phyloP scores from a whole-genome alignment of 2,329 filamentous ascomycete genomes.

The Cryphonectria naterciae region DNA sequence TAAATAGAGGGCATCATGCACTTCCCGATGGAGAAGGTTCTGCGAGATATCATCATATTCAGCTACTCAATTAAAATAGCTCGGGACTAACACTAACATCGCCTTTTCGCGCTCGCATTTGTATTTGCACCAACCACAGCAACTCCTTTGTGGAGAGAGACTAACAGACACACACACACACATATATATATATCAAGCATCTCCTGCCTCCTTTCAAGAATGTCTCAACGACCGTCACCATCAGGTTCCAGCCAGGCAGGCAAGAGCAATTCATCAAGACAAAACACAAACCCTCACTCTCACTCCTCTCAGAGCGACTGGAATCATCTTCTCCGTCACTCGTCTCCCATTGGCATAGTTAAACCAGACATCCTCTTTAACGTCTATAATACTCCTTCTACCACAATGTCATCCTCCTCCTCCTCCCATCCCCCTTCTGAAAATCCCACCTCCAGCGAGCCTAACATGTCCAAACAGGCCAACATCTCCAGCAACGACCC shows the following conservation, averaged over 20 bases:
- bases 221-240: slow-evolving; percentile 13
- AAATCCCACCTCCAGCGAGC: background rate
- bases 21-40: slow-evolving; percentile 11
- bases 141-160: background rate
- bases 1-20: background rate
- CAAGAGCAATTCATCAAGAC: background rate
- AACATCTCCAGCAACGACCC: slow-evolving; percentile 21
- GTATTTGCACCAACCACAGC: background rate
- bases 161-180: background rate
- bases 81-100: background rate
- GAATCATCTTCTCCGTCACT: slow-evolving; percentile 35
- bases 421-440: background rate
- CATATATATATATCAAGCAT: background rate
- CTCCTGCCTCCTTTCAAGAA: background rate
- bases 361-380: slow-evolving; percentile 35
- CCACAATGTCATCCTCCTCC: slow-evolving; percentile 8
- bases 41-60: background rate
- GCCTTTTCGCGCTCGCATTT: background rate
- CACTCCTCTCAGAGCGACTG: slow-evolving; percentile 30
- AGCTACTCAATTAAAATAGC: background rate
- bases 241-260: slow-evolving; percentile 13
- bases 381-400: slow-evolving; percentile 27
- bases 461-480: slow-evolving; percentile 15
- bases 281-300: background rate
- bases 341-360: slow-evolving; percentile 36